Evolutionary conservation across 352 stramenopile species (phyloP).

Genomic region (Globisporangium spiculum): DNA sequence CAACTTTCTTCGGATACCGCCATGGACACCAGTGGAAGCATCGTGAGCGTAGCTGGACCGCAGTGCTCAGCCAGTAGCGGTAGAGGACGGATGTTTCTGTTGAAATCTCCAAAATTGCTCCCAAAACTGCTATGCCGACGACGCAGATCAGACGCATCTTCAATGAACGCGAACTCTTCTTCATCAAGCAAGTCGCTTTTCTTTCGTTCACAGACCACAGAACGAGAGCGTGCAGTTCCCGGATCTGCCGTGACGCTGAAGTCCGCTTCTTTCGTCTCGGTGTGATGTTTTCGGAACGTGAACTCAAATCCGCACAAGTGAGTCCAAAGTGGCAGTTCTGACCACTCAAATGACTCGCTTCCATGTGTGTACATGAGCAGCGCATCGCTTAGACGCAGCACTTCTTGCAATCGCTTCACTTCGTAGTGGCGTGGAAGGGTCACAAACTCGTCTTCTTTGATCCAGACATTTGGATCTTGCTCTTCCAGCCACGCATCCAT

Average conservation of each 20-base stretch:
- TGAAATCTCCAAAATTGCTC: conserved; percentile 35
- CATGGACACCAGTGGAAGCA: conserved; percentile 57
- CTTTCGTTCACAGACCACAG: conserved; percentile 1
- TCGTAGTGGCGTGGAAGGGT: conserved; percentile 77
- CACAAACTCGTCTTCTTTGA: conserved; percentile 68
- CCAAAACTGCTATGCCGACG: conserved; percentile 66
- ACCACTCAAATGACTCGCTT: conserved; percentile 44
- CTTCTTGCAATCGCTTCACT: conserved; percentile 58
- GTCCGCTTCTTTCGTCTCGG: background rate
- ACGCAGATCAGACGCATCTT: conserved; percentile 60
- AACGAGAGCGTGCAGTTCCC: background rate
- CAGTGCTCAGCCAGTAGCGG: conserved; percentile 41
- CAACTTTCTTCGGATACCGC: conserved; percentile 39
- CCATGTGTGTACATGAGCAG: conserved; percentile 36
- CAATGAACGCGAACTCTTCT: conserved; percentile 79
- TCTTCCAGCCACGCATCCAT: conserved; percentile 89
- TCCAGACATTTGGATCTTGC: conserved; percentile 71
- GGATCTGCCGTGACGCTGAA: background rate
- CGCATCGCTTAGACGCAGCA: conserved; percentile 62
- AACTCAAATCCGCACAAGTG: conserved; percentile 72
- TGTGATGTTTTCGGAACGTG: conserved; percentile 23
- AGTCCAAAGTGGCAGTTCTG: conserved; percentile 56
- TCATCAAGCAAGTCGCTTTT: conserved; percentile 36
- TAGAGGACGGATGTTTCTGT: conserved; percentile 42
- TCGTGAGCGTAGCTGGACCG: conserved; percentile 44